Conservation (phyloP, 805 yeast species). For the Wickerhamiella occidentalis region DNA sequence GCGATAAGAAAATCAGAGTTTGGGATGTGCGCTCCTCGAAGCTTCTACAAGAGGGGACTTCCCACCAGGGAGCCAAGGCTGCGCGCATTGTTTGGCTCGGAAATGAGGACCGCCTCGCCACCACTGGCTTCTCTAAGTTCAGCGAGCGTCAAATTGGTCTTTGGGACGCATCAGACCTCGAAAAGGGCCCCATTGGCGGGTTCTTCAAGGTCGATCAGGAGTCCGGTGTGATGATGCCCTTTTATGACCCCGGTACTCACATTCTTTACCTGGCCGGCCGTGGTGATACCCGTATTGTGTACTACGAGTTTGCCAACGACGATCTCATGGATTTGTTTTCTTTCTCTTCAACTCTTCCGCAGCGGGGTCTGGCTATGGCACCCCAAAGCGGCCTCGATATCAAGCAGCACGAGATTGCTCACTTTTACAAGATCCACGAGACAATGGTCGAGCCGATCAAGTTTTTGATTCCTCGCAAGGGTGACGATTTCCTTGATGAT, state of each 20-base stretch:
- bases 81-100: conserved; percentile 88
- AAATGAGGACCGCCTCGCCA: conserved; percentile 65
- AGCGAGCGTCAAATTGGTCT: conserved; percentile 92
- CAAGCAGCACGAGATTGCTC: conserved; percentile 72
- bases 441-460: conserved; percentile 78
- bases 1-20: conserved; percentile 80
- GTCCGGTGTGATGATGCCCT: conserved; percentile 88
- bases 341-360: conserved; percentile 79
- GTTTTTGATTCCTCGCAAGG: conserved; percentile 84
- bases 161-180: conserved; percentile 73
- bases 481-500: conserved; percentile 86
- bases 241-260: conserved; percentile 68
- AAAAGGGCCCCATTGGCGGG: conserved; percentile 78
- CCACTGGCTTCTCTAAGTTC: conserved; percentile 87
- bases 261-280: conserved; percentile 87
- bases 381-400: conserved; percentile 75
- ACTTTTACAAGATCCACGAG: conserved; percentile 76
- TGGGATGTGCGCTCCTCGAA: conserved; percentile 80
- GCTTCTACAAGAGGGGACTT: conserved; percentile 69
- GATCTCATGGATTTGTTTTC: conserved; percentile 77
- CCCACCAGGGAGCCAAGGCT: conserved; percentile 88
- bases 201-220: conserved; percentile 77
- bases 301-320: conserved; percentile 80
- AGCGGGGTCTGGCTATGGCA: conserved; percentile 86
- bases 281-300: conserved; percentile 95